phyloP scores from a whole-genome alignment of 768 basidiomycete species.

The Collybia nuda region DNA sequence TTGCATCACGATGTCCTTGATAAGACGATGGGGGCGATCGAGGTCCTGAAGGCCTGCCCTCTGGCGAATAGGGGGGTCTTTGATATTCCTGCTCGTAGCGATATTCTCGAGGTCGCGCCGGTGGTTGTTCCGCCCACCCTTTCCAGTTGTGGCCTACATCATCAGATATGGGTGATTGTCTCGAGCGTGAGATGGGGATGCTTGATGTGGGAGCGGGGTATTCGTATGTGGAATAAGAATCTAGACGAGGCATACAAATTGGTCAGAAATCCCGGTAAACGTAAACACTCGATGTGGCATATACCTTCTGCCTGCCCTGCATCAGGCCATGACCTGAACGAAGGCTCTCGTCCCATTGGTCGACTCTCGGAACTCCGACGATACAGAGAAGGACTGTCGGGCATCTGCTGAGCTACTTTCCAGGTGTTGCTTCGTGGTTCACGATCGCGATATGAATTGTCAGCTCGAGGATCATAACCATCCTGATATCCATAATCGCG shows the following conservation, averaged over 20 bases:
- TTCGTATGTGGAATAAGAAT: slow-evolving; percentile 12
- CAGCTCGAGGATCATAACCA: background rate
- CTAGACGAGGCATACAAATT: slow-evolving; percentile 3
- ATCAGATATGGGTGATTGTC: slow-evolving; percentile 10
- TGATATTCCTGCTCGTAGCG: slow-evolving; percentile 8
- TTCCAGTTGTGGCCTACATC: slow-evolving; percentile 12
- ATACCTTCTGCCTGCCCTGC: slow-evolving; percentile 4
- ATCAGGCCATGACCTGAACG: slow-evolving; percentile 10
- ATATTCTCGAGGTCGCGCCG: slow-evolving; percentile 9
- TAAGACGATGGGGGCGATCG: slow-evolving; percentile 16
- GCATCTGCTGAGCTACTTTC: too few relatives aligned
- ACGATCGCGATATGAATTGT: too few relatives aligned
- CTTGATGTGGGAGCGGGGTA: slow-evolving; percentile 9
- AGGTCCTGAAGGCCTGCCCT: slow-evolving; percentile 7
- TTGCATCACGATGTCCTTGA: slow-evolving; percentile 14
- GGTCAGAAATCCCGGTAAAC: too few relatives aligned
- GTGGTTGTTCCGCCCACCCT: slow-evolving; percentile 10
- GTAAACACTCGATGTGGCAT: too few relatives aligned
- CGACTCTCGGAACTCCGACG: too few relatives aligned
- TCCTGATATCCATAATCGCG: slow-evolving; percentile 13
- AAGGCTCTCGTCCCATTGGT: slow-evolving; percentile 15
- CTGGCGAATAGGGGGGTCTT: slow-evolving; percentile 11
- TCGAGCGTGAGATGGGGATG: slow-evolving; percentile 15
- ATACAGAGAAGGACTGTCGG: too few relatives aligned
- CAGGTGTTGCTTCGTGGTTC: too few relatives aligned